Conservation (phyloP, 331 rosid species). For the Malus hybrid region DNA sequence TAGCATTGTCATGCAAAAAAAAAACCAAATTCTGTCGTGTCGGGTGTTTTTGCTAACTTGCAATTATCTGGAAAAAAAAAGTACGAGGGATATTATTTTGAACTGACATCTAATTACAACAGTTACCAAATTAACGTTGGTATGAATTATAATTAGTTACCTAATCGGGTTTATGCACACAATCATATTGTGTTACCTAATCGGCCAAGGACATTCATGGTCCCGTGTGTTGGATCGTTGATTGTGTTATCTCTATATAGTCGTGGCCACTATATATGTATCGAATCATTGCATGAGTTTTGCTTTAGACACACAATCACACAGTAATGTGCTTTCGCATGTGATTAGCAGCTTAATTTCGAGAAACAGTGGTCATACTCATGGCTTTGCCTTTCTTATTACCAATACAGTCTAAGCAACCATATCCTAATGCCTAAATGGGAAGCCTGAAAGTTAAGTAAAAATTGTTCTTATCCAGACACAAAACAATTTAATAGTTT, state of each 20-base stretch:
- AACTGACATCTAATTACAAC: too few relatives aligned
- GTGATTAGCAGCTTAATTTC: neutral
- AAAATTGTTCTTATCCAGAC: neutral
- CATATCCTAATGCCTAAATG: neutral
- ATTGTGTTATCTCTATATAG: too few relatives aligned
- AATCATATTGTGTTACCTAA: too few relatives aligned
- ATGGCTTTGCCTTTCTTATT: neutral
- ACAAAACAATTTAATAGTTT: neutral
- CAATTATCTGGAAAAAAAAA: too few relatives aligned
- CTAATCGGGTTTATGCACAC: neutral
- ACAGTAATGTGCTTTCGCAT: neutral
- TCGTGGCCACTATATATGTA: neutral
- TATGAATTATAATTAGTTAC: neutral
- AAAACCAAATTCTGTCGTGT: too few relatives aligned
- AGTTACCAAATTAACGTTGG: neutral
- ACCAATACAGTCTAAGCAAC: neutral
- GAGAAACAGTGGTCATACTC: neutral
- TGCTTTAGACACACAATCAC: neutral
- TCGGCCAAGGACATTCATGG: too few relatives aligned
- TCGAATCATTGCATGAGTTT: neutral
- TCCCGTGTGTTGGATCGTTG: too few relatives aligned
- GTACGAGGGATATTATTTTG: too few relatives aligned
- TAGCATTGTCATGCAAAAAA: too few relatives aligned
- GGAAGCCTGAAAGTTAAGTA: neutral
- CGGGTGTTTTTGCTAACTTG: too few relatives aligned